Base-by-base conservation (phyloP, 2,329 filamentous ascomycete species). In the Fusarium sp. region DNA sequence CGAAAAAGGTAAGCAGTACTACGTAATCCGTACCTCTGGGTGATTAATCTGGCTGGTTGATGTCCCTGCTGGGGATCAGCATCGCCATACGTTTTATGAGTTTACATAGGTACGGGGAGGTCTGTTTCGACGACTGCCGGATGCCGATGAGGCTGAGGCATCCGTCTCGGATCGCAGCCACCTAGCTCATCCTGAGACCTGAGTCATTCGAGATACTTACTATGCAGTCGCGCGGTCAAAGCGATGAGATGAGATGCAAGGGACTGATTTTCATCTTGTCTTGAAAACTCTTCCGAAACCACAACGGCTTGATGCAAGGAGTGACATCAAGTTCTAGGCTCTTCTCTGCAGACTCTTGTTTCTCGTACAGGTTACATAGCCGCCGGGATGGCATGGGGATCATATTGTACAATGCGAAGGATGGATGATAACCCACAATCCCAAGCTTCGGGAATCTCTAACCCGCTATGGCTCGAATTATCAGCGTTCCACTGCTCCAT, bases 131-230 rank as follows among this genome's bases (percentile, higher is more conserved):
- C 15, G 44, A 40, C 32, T 61, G 38, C 41, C 34, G 39, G 39
- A 35, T 61, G 42, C 46, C 39, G 44, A 49, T 35, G 56, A 62
- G 47, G 51, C 44, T 61, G 34, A 50, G 51, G 26, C 40, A 42
- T 28, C 7, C 36, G 46, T 53, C 56, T 46, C 31, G 32, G 46
- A 59, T 59, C 40, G 53, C 41, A 26, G 34, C 34, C 24, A 34
- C 50, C 11, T 22, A 28, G 28, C 34, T 6, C 25, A 11, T 31
- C 19, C 24, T 12, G n/a, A 43, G 25, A 51, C 49, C 48, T 59
- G 53, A 65, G 62, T 58, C 62, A 65, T 42, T 40, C 25, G 31
- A 49, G 62, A n/a, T n/a, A n/a, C n/a, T n/a, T n/a, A n/a, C n/a
- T n/a, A n/a, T n/a, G n/a, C n/a, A n/a, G 31, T 13, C 13, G 7